phyloP scores from a whole-genome alignment of 2,329 filamentous ascomycete genomes.

The Clonostachys solani region DNA sequence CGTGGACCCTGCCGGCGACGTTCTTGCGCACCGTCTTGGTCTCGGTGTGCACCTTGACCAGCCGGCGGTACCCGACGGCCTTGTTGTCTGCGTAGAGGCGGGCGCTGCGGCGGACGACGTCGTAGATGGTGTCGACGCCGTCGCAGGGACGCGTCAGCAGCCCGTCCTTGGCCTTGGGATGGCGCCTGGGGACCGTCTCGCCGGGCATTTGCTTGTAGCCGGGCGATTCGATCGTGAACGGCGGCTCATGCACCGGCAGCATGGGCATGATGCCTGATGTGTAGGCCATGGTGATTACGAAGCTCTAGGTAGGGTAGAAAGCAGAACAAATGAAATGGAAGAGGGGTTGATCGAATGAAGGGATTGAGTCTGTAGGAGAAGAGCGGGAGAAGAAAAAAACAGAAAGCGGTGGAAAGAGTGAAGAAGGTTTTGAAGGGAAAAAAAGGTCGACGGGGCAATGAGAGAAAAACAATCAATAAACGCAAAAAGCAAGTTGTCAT shows the following conservation, averaged over 20 bases:
- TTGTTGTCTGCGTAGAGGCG: constrained; percentile 57
- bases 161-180: constrained; percentile 66
- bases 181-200: constrained; percentile 80
- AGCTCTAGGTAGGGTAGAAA: too few relatives aligned
- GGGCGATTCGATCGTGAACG: constrained; percentile 70
- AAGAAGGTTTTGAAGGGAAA: too few relatives aligned
- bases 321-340: too few relatives aligned
- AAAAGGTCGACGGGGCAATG: too few relatives aligned
- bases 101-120: constrained; percentile 69
- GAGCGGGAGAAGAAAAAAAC: too few relatives aligned
- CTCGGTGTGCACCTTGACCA: constrained; percentile 76
- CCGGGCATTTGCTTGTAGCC: constrained; percentile 66
- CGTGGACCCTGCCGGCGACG: constrained; percentile 71
- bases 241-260: constrained; percentile 61
- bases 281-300: constrained; percentile 17
- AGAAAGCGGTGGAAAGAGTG: too few relatives aligned
- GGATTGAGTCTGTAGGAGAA: too few relatives aligned
- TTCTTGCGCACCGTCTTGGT: constrained; percentile 88
- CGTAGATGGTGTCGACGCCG: constrained; percentile 72
- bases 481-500: too few relatives aligned
- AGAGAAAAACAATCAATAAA: too few relatives aligned
- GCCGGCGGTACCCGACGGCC: constrained; percentile 66
- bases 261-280: constrained; percentile 43
- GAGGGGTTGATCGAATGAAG: too few relatives aligned
- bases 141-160: constrained; percentile 62